Base-by-base conservation (phyloP, 176 grass and related monocot species). In the Ensete glaucum region DNA sequence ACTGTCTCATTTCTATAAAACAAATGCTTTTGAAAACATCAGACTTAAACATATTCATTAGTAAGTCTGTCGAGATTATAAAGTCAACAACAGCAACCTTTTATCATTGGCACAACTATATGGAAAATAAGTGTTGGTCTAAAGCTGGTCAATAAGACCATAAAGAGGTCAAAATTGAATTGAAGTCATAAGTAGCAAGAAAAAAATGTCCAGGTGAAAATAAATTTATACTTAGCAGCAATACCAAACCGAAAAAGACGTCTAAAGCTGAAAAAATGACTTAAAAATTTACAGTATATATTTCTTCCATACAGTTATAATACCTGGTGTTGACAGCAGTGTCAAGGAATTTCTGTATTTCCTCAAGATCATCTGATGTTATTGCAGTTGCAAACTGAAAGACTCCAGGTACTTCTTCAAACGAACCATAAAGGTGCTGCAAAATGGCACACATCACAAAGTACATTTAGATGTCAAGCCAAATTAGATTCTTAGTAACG, bases 301-400 rank as follows among this genome's bases (percentile, higher is more conserved):
- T 12, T 50, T 15, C 67, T 50, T 14, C 8, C 12, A 16, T 57
- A 16, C 17, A 16, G 55, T 16, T 2, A 53, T 78, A 50, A 52
- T 89, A 98, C 95, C 95, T 89, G 23, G 90, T 91, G 79, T 94
- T 89, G 21, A 98, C 95, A 87, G 95, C 91, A 74, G 78, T 82
- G 9, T 93, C 90, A 77, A 98, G 90, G 82, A 98, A 98, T 84
- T 91, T 98, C 34, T 98, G 90, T 83, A 98, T 94, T 79, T 98
- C 90, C 86, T 98, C 95, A 0, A 98, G 87, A 52, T 98, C 90
- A 81, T 89, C 87, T 79, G 90, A 93, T 87, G 88, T 91, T 78
- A 89, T 93, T 84, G 95, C 86, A 87, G 95, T 98, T 74, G 95
- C 95, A 77, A 93, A 93, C 49, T 91, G 76, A 85, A 98, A 98